Base-by-base conservation (phyloP, 495 filamentous ascomycete genomes). In the Podospora pseudopauciseta region DNA sequence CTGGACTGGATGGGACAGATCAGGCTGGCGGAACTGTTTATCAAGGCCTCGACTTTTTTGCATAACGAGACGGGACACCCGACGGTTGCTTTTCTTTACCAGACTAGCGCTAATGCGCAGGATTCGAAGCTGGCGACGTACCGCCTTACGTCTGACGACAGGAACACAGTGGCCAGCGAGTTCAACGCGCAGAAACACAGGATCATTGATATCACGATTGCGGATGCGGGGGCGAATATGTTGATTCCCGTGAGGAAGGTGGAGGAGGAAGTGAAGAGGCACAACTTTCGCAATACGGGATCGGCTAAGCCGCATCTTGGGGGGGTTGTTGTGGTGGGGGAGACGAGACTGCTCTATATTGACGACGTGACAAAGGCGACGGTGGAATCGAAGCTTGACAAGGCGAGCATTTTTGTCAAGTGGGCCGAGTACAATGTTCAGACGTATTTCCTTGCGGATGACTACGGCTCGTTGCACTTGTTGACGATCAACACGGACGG, bases 371-470 rank as follows among this genome's bases (percentile, higher is more conserved):
- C 88, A 20, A 84, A 90, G 75, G 80, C 85, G 26, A 83, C 83
- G 23, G 80, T 85, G 1, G 86, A 88, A 23, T 81, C 87, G 0
- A 73, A 82, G 2, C 78, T 99, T 4, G 82, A 87, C 3, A 89
- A 94, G 65, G 83, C 91, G 0, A 91, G 88, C 3, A 87, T 94
- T 49, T 97, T 95, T 70, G 90, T 93, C 30, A 87, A 92, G 18
- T 99, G 96, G 96, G 89, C 89, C 71, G 86, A 88, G 70, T 87
- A 96, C 28, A 90, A 97, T 72, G 86, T 86, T 30, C 88, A 89
- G 60, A 84, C 90, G 67, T 98, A 91, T 83, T 81, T 97, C 19
- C 78, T 99, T 15, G 93, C 91, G 7, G 95, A 99, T 77, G 92
- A 97, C 66, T 96, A 92, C 71, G 95, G 94, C 53, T 85, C 82